Conservation (phyloP, 148 eudicot species). For the Camellia granthamiana region DNA sequence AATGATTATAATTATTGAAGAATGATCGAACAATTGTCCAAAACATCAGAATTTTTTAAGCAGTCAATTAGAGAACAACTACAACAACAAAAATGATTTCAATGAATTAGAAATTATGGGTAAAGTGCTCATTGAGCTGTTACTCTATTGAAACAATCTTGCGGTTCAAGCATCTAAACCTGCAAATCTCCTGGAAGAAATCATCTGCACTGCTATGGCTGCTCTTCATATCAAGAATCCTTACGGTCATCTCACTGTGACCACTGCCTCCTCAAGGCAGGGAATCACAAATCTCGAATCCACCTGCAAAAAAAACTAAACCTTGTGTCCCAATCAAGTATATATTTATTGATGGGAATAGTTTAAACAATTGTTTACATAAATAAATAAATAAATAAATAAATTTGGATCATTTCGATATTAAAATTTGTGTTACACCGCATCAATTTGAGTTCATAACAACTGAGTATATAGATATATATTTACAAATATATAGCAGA, state of each 20-base stretch:
- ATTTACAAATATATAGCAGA: too few relatives aligned
- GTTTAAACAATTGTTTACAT: too few relatives aligned
- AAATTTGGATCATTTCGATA: too few relatives aligned
- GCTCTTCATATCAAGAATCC: conserved; percentile 92
- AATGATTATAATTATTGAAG: neutral
- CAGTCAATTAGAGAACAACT: neutral
- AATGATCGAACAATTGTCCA: conserved; percentile 7
- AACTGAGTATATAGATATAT: too few relatives aligned
- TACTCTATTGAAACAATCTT: conserved; percentile 67
- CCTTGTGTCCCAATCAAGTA: too few relatives aligned
- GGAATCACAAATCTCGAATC: conserved; percentile 71
- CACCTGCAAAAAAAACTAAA: conserved; percentile 44
- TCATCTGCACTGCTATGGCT: conserved; percentile 90
- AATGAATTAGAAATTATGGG: neutral
- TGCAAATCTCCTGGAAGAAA: conserved; percentile 85
- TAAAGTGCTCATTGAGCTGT: conserved; percentile 5
- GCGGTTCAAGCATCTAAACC: conserved; percentile 58
- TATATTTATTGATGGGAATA: too few relatives aligned
- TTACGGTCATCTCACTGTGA: conserved; percentile 75
- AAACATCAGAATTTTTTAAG: neutral
- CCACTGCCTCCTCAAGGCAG: conserved; percentile 63
- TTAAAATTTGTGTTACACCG: too few relatives aligned
- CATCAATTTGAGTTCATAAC: too few relatives aligned
- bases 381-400: too few relatives aligned
- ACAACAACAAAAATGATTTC: neutral